Evolutionary conservation across 2,329 filamentous ascomycete species (phyloP).

Genomic region (Chrysosphaeria jannelii): DNA sequence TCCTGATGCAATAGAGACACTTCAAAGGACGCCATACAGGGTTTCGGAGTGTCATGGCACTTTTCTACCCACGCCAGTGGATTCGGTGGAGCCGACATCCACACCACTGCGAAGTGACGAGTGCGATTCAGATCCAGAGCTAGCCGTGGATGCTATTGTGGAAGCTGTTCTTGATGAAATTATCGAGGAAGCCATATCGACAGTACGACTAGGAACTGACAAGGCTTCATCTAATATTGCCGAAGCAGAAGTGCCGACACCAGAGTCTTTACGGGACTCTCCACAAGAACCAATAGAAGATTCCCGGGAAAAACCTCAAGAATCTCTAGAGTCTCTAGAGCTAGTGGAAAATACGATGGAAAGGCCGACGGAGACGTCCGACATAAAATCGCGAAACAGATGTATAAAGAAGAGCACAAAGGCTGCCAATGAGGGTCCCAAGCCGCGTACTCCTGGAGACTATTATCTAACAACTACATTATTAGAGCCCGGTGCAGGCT

Average conservation of each 20-base stretch:
- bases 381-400: background rate
- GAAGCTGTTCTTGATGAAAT: background rate
- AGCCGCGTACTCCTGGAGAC: constrained; percentile 32
- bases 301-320: background rate
- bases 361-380: background rate
- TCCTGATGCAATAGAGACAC: too few species aligned
- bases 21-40: too few species aligned
- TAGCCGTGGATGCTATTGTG: too few species aligned
- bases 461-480: constrained; percentile 64
- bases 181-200: background rate
- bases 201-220: background rate
- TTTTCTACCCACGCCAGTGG: too few species aligned
- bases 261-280: constrained; percentile 3
- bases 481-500: constrained; percentile 42
- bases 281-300: background rate
- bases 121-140: too few species aligned
- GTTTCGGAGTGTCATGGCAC: too few species aligned
- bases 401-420: background rate
- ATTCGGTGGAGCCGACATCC: too few species aligned
- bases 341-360: background rate
- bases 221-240: too few species aligned
- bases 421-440: background rate
- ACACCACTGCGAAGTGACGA: too few species aligned
- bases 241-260: background rate
- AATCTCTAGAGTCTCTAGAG: background rate